Evolutionary conservation across 345 rosid genomes (phyloP), one percentile per base, ranked within the genome.

Genomic region (Iberis pinnata): DNA sequence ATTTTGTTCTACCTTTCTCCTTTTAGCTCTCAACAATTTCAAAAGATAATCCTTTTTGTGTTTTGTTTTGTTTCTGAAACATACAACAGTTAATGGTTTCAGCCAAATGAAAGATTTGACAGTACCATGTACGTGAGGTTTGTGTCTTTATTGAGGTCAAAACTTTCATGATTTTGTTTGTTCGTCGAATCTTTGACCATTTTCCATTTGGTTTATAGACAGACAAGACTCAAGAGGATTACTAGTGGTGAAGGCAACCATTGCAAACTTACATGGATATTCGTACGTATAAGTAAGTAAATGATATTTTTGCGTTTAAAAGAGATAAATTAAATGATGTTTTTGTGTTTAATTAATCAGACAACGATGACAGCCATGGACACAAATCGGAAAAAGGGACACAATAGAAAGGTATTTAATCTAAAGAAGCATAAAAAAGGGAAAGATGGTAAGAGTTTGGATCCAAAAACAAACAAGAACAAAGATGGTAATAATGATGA

Each of bases 361-460:
- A n/a, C n/a, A n/a, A n/a, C n/a, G n/a, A n/a, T n/a, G n/a, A 10
- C 19, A 60, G 72, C 29, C 12, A 67, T 60, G 72, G 72, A 67
- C 39, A 44, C 4, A 32, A 67, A 60, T 41, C 62, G 54, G 16
- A 67, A 47, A 44, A 60, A 67, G 18, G 61, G 61, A 40, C 37
- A 60, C 41, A 47, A 35, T 47, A 60, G 17, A 18, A 67, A 53
- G n/a, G 46, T 14, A 45, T 40, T 29, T 67, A 50, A 60, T 67
- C 44, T 53, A 53, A 67, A 60, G 61, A 59, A 60, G 31, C 71
- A 67, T 38, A 53, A 2, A 32, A 59, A 67, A 18, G 19, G 41
- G 10, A 36, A 66, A 16, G 59, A 64, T 31, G 40, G 22, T 49
- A 32, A 5, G 14, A 57, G 51, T 57, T 56, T 42, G 27, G 60